Evolutionary conservation across 75 land plant genomes (phyloP).

Genomic region (Isoetes taiwanensis): DNA sequence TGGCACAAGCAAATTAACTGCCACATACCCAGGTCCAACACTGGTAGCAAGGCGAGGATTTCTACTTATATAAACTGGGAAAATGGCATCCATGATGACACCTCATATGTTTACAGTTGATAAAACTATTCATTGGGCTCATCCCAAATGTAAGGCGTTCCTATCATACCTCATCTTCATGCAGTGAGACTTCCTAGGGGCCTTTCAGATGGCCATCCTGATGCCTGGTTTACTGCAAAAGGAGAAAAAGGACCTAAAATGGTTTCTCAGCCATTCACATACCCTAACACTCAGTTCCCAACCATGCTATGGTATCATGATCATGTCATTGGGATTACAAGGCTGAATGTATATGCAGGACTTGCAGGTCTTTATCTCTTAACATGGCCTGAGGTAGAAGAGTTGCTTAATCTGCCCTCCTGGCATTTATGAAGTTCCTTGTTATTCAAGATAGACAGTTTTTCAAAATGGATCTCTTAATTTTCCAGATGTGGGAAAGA

Average conservation of each 20-base stretch:
- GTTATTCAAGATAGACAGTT: neutral
- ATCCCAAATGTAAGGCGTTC: neutral
- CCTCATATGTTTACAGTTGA: neutral
- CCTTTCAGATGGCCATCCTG: neutral
- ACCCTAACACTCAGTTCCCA: neutral
- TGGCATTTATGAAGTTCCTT: too few relatives aligned
- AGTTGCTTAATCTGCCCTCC: too few relatives aligned
- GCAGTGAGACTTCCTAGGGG: neutral
- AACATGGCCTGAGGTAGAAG: too few relatives aligned
- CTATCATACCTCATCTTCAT: neutral
- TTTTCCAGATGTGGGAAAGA: neutral
- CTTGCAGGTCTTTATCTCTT: neutral
- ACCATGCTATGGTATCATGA: slow-evolving; percentile 2
- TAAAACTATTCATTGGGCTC: neutral
- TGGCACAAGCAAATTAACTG: neutral
- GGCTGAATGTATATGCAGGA: neutral
- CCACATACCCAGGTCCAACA: neutral
- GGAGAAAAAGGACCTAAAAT: neutral
- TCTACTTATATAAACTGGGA: neutral
- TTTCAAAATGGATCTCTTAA: neutral
- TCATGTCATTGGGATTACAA: neutral
- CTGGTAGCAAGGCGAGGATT: neutral
- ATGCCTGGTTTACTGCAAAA: neutral
- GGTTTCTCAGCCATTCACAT: neutral
- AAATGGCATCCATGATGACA: neutral